Base-by-base conservation (phyloP, 2,329 filamentous ascomycete species). In the Calonectria naviculata region DNA sequence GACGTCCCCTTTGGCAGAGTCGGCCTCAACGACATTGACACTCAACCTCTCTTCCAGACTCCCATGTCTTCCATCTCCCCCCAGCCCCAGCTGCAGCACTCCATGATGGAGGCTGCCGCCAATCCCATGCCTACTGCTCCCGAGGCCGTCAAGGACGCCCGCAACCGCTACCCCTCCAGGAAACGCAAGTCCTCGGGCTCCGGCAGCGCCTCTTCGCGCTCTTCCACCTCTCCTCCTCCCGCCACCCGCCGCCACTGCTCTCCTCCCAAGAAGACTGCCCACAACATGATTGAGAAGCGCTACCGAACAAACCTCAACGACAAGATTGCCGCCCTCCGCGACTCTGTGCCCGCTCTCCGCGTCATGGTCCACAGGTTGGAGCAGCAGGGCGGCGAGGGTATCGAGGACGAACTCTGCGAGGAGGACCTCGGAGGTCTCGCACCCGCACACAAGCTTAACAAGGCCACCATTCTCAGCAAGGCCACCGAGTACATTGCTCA, bases 231-330 rank as follows among this genome's bases (percentile, higher is more conserved):
- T 86, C 79, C 78, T 29, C 79, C 77, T 60, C 77, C 80, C 4
- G 75, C 79, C 26, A 74, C 73, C 19, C 77, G 78, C 62, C 78
- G 78, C 44, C 79, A 79, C 72, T 73, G 78, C 74, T 75, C 78
- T 31, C 76, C 77, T 34, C 78, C 80, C 67, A 97, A 97, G 87
- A 98, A 97, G 88, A 95, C 95, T 24, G 94, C 95, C 0, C 95
- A 98, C 84, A 98, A 98, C 83, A 95, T 98, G 88, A 97, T 98
- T 74, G 95, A 98, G 85, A 98, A 97, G 87, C 89, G 95, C 74
- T 98, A 98, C 82, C 92, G 95, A 77, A 97, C 94, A 62, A 98
- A 98, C 78, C 87, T 98, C 68, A 98, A 98, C 80, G 95, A 98
- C 81, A 98, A 98, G 86, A 98, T 98, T 78, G 93, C 94, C 62